These are phyloP conservation scores for Trichophyton rubrum DNA, from an alignment of 2,329 filamentous ascomycete species.

Conservation along the genomic window DNA sequence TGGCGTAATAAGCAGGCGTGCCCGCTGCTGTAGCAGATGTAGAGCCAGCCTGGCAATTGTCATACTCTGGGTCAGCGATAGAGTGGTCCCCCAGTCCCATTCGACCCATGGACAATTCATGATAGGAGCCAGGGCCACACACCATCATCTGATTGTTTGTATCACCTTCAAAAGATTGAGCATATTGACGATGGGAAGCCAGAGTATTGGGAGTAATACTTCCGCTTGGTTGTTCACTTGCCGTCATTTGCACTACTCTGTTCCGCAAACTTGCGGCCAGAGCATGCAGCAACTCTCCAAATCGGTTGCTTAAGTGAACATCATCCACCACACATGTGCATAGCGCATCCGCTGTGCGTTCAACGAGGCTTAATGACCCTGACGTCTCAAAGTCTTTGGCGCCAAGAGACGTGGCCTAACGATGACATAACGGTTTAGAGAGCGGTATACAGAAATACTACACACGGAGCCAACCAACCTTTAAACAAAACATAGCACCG, in stretches of 20 bases:
- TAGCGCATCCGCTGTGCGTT: slow-evolving; percentile 40
- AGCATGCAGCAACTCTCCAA: slow-evolving; percentile 27
- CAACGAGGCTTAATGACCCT: slow-evolving; percentile 39
- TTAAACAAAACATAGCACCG: slow-evolving; percentile 45
- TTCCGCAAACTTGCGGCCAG: slow-evolving; percentile 13
- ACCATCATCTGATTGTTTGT: slow-evolving; percentile 3
- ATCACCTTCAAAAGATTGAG: slow-evolving; percentile 8
- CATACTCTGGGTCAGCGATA: slow-evolving; percentile 6
- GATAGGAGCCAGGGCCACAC: slow-evolving; percentile 6
- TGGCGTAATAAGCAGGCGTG: slow-evolving; percentile 9
- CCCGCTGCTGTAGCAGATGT: slow-evolving; percentile 6
- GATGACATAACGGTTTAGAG: slow-evolving; percentile 3
- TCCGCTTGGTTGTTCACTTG: slow-evolving; percentile 9
- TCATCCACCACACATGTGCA: slow-evolving; percentile 46
- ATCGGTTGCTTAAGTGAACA: slow-evolving; percentile 54
- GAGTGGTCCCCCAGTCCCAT: slow-evolving; percentile 2
- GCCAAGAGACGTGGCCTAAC: slow-evolving; percentile 42
- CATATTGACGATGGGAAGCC: slow-evolving; percentile 8
- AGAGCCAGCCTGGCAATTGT: slow-evolving; percentile 4
- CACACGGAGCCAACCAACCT: slow-evolving; percentile 22
- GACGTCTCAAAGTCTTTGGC: slow-evolving; percentile 43
- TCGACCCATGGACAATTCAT: slow-evolving; percentile 1
- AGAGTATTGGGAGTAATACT: slow-evolving; percentile 11
- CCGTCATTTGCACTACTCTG: slow-evolving; percentile 9
- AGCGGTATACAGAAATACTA: background rate